These are phyloP conservation scores for cucumber (Cucumis sativus) DNA, from an alignment of 306 rosid genomes.

Conservation along the genomic window Cucumber_9930_V3 NC_026661.2:3425001-3425500, in stretches of 20 bases:
- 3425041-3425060: slow-evolving; percentile 50
- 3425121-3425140: slow-evolving; percentile 49
- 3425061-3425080: slow-evolving; percentile 35
- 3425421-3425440: slow-evolving; percentile 51
- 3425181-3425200: slow-evolving; percentile 70
- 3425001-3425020: slow-evolving; percentile 58
- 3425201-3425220: slow-evolving; percentile 55
- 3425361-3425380: slow-evolving; percentile 84
- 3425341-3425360: slow-evolving; percentile 64
- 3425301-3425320: slow-evolving; percentile 45
- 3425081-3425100: slow-evolving; percentile 39
- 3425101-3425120: slow-evolving; percentile 67
- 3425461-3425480: slow-evolving; percentile 88
- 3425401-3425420: slow-evolving; percentile 45
- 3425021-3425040: slow-evolving; percentile 35
- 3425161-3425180: slow-evolving; percentile 67
- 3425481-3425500: slow-evolving; percentile 60
- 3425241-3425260: slow-evolving; percentile 41
- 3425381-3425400: slow-evolving; percentile 55
- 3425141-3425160: slow-evolving; percentile 35
- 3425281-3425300: slow-evolving; percentile 51
- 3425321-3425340: slow-evolving; percentile 31
- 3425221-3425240: slow-evolving; percentile 66
- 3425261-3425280: slow-evolving; percentile 55
- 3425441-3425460: slow-evolving; percentile 33